Conservation (phyloP, 306 rosid species). For the Acmispon strigosus region DNA sequence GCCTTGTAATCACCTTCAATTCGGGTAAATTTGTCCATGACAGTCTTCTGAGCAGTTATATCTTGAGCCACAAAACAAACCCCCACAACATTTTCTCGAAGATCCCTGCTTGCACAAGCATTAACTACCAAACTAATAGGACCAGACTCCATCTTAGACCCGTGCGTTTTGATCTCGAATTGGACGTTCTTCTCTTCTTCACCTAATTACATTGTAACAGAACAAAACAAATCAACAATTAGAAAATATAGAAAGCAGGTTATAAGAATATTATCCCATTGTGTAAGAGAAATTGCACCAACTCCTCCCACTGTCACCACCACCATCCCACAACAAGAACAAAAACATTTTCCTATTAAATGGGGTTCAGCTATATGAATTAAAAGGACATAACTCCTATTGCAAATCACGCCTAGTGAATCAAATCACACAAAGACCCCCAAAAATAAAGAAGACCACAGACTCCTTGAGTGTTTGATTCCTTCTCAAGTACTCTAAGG, state of each 20-base stretch:
- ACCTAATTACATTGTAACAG: constrained; percentile 43
- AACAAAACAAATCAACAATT: constrained; percentile 22
- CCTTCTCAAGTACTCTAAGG: background rate
- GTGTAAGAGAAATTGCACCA: background rate
- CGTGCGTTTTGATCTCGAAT: constrained; percentile 85
- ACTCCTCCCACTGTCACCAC: background rate
- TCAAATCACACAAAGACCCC: background rate
- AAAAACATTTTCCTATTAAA: background rate
- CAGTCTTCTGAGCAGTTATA: constrained; percentile 86
- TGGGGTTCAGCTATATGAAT: background rate
- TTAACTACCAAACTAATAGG: constrained; percentile 84
- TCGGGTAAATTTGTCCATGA: constrained; percentile 94
- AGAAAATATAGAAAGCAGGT: background rate
- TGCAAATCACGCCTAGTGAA: too few species aligned
- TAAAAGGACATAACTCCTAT: background rate
- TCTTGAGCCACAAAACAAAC: constrained; percentile 98
- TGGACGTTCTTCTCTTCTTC: constrained; percentile 86
- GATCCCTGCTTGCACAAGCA: constrained; percentile 90
- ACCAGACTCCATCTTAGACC: constrained; percentile 49
- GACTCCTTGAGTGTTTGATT: constrained; percentile 9
- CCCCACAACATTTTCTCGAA: constrained; percentile 74
- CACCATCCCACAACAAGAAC: background rate
- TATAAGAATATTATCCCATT: background rate
- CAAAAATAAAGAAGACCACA: background rate
- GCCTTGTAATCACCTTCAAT: constrained; percentile 97